These are phyloP conservation scores for Penicillium coffeae DNA, from an alignment of 495 filamentous ascomycete species.

Conservation along the genomic window DNA sequence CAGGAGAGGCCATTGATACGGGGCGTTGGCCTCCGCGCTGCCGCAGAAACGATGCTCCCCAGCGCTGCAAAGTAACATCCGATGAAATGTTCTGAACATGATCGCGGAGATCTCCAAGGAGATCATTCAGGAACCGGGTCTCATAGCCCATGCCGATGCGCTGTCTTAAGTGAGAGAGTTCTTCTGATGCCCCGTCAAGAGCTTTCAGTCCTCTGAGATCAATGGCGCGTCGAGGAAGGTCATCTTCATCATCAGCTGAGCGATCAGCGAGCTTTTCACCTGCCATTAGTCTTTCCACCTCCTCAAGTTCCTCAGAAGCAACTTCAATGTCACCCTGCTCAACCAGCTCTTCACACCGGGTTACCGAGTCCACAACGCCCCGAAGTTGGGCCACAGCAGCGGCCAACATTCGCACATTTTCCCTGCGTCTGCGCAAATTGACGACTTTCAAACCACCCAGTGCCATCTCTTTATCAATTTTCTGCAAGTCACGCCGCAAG, in stretches of 20 bases:
- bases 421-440: slow-evolving; percentile 70
- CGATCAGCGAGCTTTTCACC: slow-evolving; percentile 51
- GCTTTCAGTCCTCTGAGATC: slow-evolving; percentile 79
- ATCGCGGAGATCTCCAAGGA: slow-evolving; percentile 74
- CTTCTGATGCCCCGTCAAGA: slow-evolving; percentile 72
- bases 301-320: slow-evolving; percentile 71
- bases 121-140: slow-evolving; percentile 67
- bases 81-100: slow-evolving; percentile 75
- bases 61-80: slow-evolving; percentile 74
- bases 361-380: slow-evolving; percentile 70
- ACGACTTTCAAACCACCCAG: slow-evolving; percentile 82
- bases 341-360: slow-evolving; percentile 73
- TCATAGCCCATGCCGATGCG: slow-evolving; percentile 88
- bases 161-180: slow-evolving; percentile 67
- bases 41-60: slow-evolving; percentile 58
- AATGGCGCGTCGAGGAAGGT: slow-evolving; percentile 30
- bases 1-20: slow-evolving; percentile 62
- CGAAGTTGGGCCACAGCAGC: slow-evolving; percentile 80
- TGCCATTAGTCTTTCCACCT: slow-evolving; percentile 71
- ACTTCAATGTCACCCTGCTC: slow-evolving; percentile 76
- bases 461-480: slow-evolving; percentile 84
- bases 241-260: slow-evolving; percentile 19
- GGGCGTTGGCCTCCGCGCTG: slow-evolving; percentile 63
- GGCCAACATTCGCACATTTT: slow-evolving; percentile 80
- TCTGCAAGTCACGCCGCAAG: slow-evolving; percentile 71